These are phyloP conservation scores for Chlorella sp. DNA, from an alignment of 139 green algal genomes.

Conservation along the genomic window DNA sequence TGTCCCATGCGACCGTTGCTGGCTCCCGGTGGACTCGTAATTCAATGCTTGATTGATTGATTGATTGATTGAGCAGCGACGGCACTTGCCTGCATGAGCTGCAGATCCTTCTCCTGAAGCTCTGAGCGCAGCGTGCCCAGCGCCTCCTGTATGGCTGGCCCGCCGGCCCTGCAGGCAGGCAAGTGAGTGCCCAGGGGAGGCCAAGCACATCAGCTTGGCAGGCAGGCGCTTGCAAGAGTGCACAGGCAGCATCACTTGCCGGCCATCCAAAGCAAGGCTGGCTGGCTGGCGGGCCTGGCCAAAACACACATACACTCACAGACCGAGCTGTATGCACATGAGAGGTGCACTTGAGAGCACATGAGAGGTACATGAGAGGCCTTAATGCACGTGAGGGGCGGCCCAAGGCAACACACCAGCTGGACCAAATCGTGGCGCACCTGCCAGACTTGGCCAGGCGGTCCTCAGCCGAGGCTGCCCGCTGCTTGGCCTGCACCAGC, in stretches of 20 bases:
- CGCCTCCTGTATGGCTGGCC: constrained; percentile 3
- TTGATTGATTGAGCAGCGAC: too few species aligned
- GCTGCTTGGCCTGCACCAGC: neutral
- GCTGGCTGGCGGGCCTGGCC: too few species aligned
- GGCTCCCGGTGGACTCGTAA: too few species aligned
- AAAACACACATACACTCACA: neutral
- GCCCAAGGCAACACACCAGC: neutral
- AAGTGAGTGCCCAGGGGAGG: neutral
- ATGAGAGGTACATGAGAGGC: neutral
- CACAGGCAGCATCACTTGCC: neutral
- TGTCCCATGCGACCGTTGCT: too few species aligned
- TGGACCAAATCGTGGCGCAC: neutral
- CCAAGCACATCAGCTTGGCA: neutral
- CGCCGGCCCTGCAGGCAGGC: constrained; percentile 10
- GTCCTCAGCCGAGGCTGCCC: constrained; percentile 7
- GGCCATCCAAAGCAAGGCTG: neutral
- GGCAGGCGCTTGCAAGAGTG: neutral
- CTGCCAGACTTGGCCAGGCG: constrained; percentile 24
- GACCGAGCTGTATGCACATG: too few species aligned
- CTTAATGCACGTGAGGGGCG: too few species aligned
- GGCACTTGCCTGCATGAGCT: constrained; percentile 18
- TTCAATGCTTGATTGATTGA: too few species aligned
- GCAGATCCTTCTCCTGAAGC: constrained; percentile 37
- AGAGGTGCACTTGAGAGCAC: neutral
- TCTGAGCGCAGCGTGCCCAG: constrained; percentile 11